Evolutionary conservation across 805 yeast genomes (phyloP), one percentile per base, ranked within the genome.

Genomic region (Kodamaea nitidulidarum): DNA sequence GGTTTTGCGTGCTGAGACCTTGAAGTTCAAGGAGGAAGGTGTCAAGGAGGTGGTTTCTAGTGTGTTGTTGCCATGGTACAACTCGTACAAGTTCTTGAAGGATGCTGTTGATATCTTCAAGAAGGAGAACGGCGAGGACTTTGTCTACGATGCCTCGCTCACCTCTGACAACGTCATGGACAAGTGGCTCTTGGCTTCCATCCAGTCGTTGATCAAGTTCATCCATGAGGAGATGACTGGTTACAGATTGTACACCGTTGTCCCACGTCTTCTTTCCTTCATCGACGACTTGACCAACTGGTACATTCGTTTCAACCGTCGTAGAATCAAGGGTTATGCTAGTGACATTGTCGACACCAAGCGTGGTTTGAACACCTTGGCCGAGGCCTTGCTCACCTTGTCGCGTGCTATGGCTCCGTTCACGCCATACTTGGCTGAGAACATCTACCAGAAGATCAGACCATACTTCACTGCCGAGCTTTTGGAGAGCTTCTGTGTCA

Each of bases 331-430:
- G 82, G 98, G 98, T 61, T 61, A 60, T 48, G 45, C 68, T 22
- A 93, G 84, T 44, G 96, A 95, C 44, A 65, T 78, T 37, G 83
- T 80, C 41, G 98, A 93, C 59, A 84, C 96, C 54, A 63, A 80
- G 51, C 77, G 76, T 55, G 96, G 96, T 35, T 76, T 93, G 56
- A 93, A 93, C 69, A 85, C 97, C 16, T 72, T 93, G 63, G 81
- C 90, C 41, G 96, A 88, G 61, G 95, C 93, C 24, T 72, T 90
- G 52, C 84, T 85, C 63, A 87, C 88, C 33, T 80, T 93, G 56
- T 83, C 80, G 37, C 81, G 97, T 61, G 95, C 96, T 35, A 91
- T 93, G 97, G 98, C 98, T 42, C 98, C 99, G 49, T 93, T 93
- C 70, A 90, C 98, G 38, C 99, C 99, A 49, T 95, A 83, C 75